Base-by-base conservation (phyloP, 495 filamentous ascomycete species). In the Acidomyces sp. region DNA sequence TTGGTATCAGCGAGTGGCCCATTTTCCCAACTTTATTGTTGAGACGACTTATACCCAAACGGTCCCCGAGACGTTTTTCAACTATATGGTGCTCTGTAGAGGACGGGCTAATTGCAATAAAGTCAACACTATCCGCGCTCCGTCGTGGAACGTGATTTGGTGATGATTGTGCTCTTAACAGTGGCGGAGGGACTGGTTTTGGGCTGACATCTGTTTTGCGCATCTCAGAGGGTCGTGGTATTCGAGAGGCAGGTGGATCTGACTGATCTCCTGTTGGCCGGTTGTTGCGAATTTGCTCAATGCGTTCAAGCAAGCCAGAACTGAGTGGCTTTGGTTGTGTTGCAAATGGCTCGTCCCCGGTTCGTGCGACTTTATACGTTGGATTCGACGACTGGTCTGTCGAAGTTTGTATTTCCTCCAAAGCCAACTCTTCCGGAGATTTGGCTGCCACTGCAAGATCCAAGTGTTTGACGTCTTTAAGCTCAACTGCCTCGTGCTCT, bases 1-100 rank as follows among this genome's bases (percentile, higher is more conserved):
- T 77, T 19, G 92, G 92, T 43, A 99, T 96, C 22, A 85, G 68
- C 4, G 88, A 85, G 47, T 32, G 38, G 7, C 39, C 31, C 11
- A 43, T 20, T 40, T 53, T 52, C 7, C 48, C 54, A 10, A 49
- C 44, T 38, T 49, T 54, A 21, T 34, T 39, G n/a, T 46, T 31
- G 1, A 48, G 28, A n/a, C 41, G 46, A 15, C 17, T 28, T 1
- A 50, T 24, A 6, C 54, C 49, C 3, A 62, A 48, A 9, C 54
- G 30, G 26, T 62, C 59, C 3, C 51, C 39, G 32, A 62, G 50
- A 12, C 54, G 42, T 25, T 45, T 49, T 19, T 60, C 57, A 6
- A 49, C 18, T 1, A 4, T 19, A 2, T 24, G 20, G 3, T 7
- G 45, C 42, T 39, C 46, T 33, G 3, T 38, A 13, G 11, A 39